These are phyloP conservation scores for Naegleria lovaniensis DNA, from an alignment of 208 protist genomes.

Conservation along the genomic window DNA sequence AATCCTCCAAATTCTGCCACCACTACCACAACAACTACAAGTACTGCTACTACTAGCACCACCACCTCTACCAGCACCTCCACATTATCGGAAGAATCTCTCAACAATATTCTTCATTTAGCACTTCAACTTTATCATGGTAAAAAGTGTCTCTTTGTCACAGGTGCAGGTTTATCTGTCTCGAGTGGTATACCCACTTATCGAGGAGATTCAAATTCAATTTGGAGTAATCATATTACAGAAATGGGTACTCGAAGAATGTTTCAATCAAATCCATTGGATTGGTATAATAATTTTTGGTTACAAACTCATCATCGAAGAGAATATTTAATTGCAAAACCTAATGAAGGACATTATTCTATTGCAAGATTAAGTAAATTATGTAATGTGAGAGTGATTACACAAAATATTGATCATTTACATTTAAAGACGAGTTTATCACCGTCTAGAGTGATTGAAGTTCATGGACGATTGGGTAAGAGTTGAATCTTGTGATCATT, in stretches of 20 bases:
- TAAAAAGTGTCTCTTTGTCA: not conserved
- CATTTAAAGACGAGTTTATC: not conserved
- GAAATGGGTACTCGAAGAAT: slow-evolving; percentile 15
- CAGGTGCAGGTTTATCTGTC: not conserved
- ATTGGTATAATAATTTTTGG: slow-evolving; percentile 27
- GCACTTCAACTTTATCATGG: not conserved
- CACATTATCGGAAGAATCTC: not conserved
- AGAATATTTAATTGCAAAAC: slow-evolving; percentile 15
- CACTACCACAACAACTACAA: not conserved
- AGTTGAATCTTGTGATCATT: too few species aligned
- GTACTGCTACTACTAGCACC: not conserved
- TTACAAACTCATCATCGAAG: not conserved
- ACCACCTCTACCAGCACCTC: not conserved
- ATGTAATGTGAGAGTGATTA: not conserved
- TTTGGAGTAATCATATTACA: not conserved
- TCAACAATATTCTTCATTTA: not conserved
- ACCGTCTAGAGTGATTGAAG: not conserved
- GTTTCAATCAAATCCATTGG: not conserved
- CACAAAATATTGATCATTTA: slow-evolving; percentile 16
- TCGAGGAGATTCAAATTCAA: not conserved
- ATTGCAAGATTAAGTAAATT: slow-evolving; percentile 5
- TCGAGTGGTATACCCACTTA: not conserved
- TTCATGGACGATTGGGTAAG: slow-evolving; percentile 5
- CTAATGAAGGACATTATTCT: slow-evolving; percentile 9
- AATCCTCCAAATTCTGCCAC: not conserved